Conservation (phyloP, 2,329 filamentous ascomycete genomes). For the Monilinia polystroma region DNA sequence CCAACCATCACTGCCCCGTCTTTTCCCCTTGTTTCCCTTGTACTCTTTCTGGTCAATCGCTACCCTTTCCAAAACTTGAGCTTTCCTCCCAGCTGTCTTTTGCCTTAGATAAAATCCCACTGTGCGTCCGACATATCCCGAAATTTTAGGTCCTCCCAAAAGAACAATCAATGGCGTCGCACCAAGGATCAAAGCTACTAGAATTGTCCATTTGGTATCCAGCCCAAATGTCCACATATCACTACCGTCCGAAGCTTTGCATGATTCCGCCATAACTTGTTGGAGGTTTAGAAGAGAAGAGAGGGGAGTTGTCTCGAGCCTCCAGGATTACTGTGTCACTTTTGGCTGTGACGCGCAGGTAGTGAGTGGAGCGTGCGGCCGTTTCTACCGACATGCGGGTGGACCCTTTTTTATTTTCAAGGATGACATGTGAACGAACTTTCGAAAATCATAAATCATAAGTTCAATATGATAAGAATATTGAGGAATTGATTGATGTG, state of each 20-base stretch:
- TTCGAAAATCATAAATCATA: constrained; percentile 10
- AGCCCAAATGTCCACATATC: constrained; percentile 39
- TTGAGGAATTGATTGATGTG: background rate
- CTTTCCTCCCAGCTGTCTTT: constrained; percentile 61
- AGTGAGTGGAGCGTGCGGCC: constrained; percentile 15
- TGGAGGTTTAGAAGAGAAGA: background rate
- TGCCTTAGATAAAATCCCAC: constrained; percentile 62
- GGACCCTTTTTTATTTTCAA: constrained; percentile 2
- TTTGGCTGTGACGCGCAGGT: constrained; percentile 21
- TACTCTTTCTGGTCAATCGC: constrained; percentile 41
- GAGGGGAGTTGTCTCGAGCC: constrained; percentile 11
- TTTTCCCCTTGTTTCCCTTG: constrained; percentile 28
- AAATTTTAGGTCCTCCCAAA: constrained; percentile 35
- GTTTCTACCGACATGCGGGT: constrained; percentile 13
- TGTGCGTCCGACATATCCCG: constrained; percentile 41
- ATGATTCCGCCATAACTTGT: constrained; percentile 38
- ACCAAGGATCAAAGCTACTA: constrained; percentile 38
- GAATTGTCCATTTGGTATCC: constrained; percentile 34
- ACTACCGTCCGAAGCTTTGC: constrained; percentile 36
- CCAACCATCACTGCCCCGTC: constrained; percentile 61
- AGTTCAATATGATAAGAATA: background rate
- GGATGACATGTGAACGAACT: constrained; percentile 18
- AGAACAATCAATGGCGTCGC: constrained; percentile 38
- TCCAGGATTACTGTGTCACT: constrained; percentile 23
- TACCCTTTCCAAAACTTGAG: constrained; percentile 55